Base-by-base conservation (phyloP, 768 basidiomycete species). In the Hemileccinum impolitum region DNA sequence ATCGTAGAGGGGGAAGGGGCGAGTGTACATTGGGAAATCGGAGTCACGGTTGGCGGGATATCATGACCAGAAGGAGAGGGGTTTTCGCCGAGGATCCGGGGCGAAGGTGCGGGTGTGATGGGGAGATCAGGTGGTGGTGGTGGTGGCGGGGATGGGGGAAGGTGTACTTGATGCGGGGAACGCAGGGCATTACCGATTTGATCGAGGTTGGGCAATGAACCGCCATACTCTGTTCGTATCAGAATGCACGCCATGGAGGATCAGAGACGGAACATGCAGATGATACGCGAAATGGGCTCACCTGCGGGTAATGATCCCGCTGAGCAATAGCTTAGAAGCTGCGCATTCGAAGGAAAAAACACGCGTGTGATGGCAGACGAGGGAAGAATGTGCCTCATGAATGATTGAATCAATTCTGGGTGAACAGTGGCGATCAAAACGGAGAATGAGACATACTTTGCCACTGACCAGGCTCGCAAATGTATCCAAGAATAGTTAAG, bases 401-500 rank as follows among this genome's bases (percentile, higher is more conserved):
- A 10, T 13, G n/a, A 30, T 34, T 39, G 18, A 11, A 45, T 61
- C 39, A 59, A 14, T 34, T 6, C 15, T 34, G 15, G 28, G 11
- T 4, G 8, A 30, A 34, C 34, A 40, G 9, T 39, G 37, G 26
- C n/a, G 31, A 49, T 47, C 25, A 31, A n/a, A 56, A 50, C 31
- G 40, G 47, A 46, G 43, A 44, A 50, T 43, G 42, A 46, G 35
- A 73, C 76, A 48, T 54, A 85, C 86, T 80, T 87, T 48, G 79
- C 73, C 48, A 88, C 52, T 40, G 63, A 77, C 86, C 85, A 90
- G 39, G 84, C 64, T 21, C 83, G 79, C 1, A 80, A 76, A 66
- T 90, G 83, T 17, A 80, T 64, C 86, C 86, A 89, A 1, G 84
- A 82, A 59, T 83, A 84, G 66, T 89, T 88, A 30, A 87, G 70